Base-by-base conservation (phyloP, 805 yeast genomes). In the Myxozyma udenii region DNA sequence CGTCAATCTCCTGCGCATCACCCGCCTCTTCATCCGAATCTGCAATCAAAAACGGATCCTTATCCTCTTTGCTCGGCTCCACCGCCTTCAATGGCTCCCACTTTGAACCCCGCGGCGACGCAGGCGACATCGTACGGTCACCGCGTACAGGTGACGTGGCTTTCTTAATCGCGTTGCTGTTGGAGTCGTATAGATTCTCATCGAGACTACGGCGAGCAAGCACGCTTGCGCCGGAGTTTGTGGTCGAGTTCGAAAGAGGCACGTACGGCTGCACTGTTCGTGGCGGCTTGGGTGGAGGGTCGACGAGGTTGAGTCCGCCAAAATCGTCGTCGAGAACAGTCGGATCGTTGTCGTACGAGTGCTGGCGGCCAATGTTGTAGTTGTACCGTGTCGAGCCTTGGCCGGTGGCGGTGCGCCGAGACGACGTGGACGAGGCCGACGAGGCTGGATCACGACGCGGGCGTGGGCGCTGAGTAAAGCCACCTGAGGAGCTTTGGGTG, bases 261-360 rank as follows among this genome's bases (percentile, higher is more conserved):
- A 28, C 33, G 14, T 28, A 28, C 14, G 9, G 33, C 33, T 28
- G 33, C 14, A 28, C 12, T 9, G 33, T 9, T 25, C 71, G 63
- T 24, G 64, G 57, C 41, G 71, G 64, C 41, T 62, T 62, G 35
- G 76, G 73, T 40, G 76, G 72, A 23, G 67, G 65, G 61, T 76
- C 74, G 37, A 68, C 67, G 62, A 79, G 69, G 49, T 72, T 71
- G 49, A 79, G 72, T 32, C 74, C 75, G 56, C 74, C 77, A 66
- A 80, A 78, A 52, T 77, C 79, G 55, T 72, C 69, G 46, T 72
- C 68, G 51, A 79, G 69, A 54, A 76, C 80, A 50, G 75, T 75
- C 0, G 83, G 83, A 45, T 80, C 84, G 42, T 78, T 79, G 57
- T 79, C 84, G 50, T 67, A 70, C 36, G 60, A 60, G 64, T 73